phyloP scores from a whole-genome alignment of 257 asterid genomes.

The Solanum ossicruentum region DNA sequence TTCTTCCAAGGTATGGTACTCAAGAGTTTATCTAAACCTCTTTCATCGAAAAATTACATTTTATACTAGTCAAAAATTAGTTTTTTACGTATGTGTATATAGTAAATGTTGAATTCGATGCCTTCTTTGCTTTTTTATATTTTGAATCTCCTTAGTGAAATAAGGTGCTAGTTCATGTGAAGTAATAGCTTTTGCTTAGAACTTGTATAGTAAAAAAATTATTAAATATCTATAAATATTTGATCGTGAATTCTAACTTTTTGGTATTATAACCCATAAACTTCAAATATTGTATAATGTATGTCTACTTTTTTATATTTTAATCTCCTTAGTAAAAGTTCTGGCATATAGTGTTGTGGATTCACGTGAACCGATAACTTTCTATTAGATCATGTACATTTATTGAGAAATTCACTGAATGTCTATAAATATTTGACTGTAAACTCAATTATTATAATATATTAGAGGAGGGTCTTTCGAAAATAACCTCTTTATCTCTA shows the following conservation, averaged over 20 bases:
- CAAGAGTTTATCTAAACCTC: background rate
- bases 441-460: background rate
- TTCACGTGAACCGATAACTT: background rate
- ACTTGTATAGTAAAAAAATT: no score
- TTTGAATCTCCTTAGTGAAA: background rate
- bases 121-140: background rate
- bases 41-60: slow-evolving; percentile 10
- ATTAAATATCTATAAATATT: no score
- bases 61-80: background rate
- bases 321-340: no score
- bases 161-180: background rate
- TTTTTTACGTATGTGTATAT: background rate
- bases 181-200: no score
- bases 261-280: background rate
- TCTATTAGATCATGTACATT: background rate
- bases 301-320: no score
- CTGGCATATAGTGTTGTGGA: background rate
- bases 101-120: background rate
- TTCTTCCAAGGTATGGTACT: background rate
- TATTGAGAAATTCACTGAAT: background rate
- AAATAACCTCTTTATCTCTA: no score
- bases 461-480: no score
- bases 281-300: background rate
- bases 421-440: background rate
- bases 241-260: background rate